phyloP scores from a whole-genome alignment of 2,329 filamentous ascomycete species.

The Annulohypoxylon truncatum region DNA sequence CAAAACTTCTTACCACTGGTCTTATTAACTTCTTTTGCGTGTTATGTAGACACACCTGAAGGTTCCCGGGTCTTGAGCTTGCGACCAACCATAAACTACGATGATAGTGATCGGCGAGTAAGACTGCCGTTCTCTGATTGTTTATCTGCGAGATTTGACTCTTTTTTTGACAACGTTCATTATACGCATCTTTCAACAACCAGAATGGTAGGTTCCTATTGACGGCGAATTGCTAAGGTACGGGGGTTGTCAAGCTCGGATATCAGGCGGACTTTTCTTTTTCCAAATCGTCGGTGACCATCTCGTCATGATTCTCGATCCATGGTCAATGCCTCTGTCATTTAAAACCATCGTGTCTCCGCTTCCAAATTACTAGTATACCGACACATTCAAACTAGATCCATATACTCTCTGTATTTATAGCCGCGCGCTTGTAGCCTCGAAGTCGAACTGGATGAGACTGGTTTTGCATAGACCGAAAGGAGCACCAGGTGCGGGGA shows the following conservation, averaged over 20 bases:
- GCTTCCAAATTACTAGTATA: background rate
- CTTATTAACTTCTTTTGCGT: background rate
- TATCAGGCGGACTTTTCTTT: background rate
- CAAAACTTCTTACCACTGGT: background rate
- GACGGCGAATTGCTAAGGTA: background rate
- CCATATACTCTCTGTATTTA: background rate
- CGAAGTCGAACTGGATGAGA: background rate
- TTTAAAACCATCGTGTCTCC: background rate
- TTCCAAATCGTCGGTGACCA: background rate
- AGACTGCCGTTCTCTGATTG: background rate
- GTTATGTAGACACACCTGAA: no score
- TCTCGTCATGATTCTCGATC: background rate
- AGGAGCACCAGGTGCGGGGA: background rate
- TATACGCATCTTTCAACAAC: no score
- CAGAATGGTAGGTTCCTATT: background rate
- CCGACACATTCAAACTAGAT: no score
- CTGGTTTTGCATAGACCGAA: background rate
- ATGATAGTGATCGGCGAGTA: background rate
- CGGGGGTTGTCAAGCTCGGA: background rate
- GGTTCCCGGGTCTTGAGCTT: background rate
- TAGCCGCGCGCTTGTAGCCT: background rate
- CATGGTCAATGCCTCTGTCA: background rate
- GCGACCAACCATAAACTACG: background rate
- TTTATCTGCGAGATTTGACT: background rate
- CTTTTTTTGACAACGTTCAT: background rate